Conservation (phyloP, 305 asterid genomes). For the Plantago coronopus region DNA sequence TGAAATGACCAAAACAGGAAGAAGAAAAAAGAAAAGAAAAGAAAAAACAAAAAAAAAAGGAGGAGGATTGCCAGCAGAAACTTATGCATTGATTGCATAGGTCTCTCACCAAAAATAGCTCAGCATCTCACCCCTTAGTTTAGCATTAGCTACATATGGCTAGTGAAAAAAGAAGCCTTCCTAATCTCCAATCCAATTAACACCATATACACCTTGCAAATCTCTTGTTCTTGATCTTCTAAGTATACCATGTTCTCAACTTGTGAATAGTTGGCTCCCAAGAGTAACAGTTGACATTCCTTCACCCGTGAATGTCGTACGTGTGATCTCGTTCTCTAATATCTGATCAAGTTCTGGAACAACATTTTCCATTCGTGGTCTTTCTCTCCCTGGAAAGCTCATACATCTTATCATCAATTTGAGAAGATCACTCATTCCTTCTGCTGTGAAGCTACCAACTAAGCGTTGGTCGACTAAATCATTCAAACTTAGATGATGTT, state of each 20-base stretch:
- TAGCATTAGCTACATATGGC: too few species aligned
- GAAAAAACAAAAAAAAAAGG: too few species aligned
- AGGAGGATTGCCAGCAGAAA: too few species aligned
- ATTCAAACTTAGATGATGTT: slow-evolving; percentile 32
- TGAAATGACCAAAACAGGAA: too few species aligned
- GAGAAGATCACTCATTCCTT: slow-evolving; percentile 57
- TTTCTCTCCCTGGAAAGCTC: slow-evolving; percentile 41
- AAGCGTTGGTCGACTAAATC: slow-evolving; percentile 45
- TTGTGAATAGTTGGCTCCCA: slow-evolving; percentile 67
- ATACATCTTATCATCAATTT: slow-evolving; percentile 47
- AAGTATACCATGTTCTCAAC: slow-evolving; percentile 14
- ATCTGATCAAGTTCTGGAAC: slow-evolving; percentile 51
- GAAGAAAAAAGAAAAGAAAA: too few species aligned
- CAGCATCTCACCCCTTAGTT: too few species aligned
- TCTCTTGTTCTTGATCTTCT: neutral
- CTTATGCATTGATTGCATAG: too few species aligned
- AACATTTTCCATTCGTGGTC: slow-evolving; percentile 52
- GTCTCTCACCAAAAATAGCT: too few species aligned
- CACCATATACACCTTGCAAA: neutral
- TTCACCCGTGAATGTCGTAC: slow-evolving; percentile 61
- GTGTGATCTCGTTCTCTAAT: slow-evolving; percentile 55
- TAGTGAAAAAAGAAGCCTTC: too few species aligned
- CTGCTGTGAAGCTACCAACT: slow-evolving; percentile 50
- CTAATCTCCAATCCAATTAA: neutral
- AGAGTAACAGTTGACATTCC: slow-evolving; percentile 48